Conservation (phyloP, 148 eudicot species). For the Gaultheria prostrata region DNA sequence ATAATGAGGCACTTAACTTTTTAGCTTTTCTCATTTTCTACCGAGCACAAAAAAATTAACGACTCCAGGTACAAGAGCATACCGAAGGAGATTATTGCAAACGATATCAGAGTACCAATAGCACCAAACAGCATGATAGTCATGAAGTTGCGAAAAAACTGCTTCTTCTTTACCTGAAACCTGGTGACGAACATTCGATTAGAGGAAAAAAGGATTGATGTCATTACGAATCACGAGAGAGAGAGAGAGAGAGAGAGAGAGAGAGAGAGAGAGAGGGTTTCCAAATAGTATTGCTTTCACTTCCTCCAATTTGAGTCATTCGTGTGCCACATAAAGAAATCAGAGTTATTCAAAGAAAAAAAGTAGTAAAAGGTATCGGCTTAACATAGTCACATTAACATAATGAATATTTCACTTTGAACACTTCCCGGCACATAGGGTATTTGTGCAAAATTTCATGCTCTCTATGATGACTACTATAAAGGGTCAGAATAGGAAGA, state of each 20-base stretch:
- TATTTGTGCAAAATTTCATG: neutral
- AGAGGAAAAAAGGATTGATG: constrained; percentile 1
- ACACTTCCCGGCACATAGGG: neutral
- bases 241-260: neutral
- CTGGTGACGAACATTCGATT: constrained; percentile 34
- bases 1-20: neutral
- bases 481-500: neutral
- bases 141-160: constrained; percentile 75
- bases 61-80: constrained; percentile 17
- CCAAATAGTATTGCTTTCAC: neutral
- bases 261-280: neutral
- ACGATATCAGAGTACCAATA: constrained; percentile 74
- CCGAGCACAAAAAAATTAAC: neutral
- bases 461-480: neutral
- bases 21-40: neutral
- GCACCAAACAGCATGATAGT: constrained; percentile 74
- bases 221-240: neutral
- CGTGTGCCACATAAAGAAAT: neutral
- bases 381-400: neutral
- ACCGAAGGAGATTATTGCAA: constrained; percentile 71
- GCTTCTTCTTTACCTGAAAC: constrained; percentile 86
- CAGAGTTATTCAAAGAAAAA: neutral
- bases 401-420: neutral
- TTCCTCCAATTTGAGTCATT: constrained; percentile 3
- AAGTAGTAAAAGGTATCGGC: too few relatives aligned